These are phyloP conservation scores for Yamadazyma taylorii DNA, from an alignment of 1,139 yeast species.

Conservation along the genomic window DNA sequence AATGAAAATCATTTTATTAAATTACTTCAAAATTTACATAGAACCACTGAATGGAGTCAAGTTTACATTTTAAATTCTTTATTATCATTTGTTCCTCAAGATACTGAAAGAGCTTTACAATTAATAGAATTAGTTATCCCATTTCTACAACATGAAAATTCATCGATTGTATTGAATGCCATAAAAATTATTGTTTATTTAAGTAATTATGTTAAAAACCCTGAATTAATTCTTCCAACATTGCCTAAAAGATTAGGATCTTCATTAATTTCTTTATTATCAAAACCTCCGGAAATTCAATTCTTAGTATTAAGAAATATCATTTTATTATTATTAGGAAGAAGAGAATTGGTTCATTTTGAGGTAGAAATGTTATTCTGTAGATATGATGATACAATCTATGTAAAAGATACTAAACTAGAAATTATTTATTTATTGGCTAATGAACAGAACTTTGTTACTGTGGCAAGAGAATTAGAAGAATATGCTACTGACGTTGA, in stretches of 20 bases:
- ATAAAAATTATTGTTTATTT: constrained; percentile 71
- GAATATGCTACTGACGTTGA: constrained; percentile 89
- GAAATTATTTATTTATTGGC: constrained; percentile 85
- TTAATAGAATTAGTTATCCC: constrained; percentile 73
- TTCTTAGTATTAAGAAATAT: constrained; percentile 81
- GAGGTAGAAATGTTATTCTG: constrained; percentile 81
- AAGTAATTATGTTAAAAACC: constrained; percentile 60
- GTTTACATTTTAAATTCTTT: constrained; percentile 67
- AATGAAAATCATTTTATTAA: constrained; percentile 56
- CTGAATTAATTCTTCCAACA: constrained; percentile 47
- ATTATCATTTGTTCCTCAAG: constrained; percentile 70
- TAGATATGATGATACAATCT: constrained; percentile 81
- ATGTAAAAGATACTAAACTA: constrained; percentile 85
- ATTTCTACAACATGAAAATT: constrained; percentile 75
- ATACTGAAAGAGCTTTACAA: constrained; percentile 60
- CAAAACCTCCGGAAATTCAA: constrained; percentile 83
- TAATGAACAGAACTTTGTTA: constrained; percentile 55
- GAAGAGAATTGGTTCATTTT: constrained; percentile 58
- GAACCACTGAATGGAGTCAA: constrained; percentile 82
- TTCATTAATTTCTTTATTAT: constrained; percentile 67
- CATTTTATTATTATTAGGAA: constrained; percentile 67
- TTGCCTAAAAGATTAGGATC: constrained; percentile 66
- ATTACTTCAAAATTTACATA: constrained; percentile 49
- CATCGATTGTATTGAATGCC: constrained; percentile 79
- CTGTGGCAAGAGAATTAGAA: constrained; percentile 72